Base-by-base conservation (phyloP, 2,329 filamentous ascomycete genomes). In the Aspergillus unguis region DNA sequence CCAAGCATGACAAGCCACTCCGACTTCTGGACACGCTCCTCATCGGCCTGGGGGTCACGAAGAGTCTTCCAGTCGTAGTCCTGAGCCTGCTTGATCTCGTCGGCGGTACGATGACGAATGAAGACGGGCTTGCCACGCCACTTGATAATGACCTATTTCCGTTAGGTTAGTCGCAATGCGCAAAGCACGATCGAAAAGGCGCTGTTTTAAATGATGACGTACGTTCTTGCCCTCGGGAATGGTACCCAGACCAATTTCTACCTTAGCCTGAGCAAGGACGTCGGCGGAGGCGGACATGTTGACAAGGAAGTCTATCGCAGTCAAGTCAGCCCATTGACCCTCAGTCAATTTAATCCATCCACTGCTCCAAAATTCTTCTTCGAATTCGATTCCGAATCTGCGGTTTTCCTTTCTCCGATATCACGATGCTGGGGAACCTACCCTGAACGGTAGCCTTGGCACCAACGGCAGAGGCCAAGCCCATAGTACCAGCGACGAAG, bases 51-150 rank as follows among this genome's bases (percentile, higher is more conserved):
- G 64, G 94, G 95, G 75, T 99, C 92, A 78, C 94, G 86, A 68
- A 99, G 84, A 61, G 83, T 75, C 68, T 90, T 76, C 75, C 95
- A 82, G 74, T 95, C 88, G 75, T 90, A 84, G 72, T 86, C 83
- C 79, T 96, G 91, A 75, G 94, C 94, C 78, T 96, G 89, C 70
- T 91, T 85, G 79, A 99, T 97, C 81, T 99, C 94, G 69, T 83
- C 81, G 68, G 85, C 78, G 66, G 94, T 99, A 72, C 94, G 90
- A 87, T 99, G 94, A 76, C 94, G 92, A 85, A 99, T 91, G 83
- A 99, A 99, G 75, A 99, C 91, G 75, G 94, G 94, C 88, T 99
- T 99, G 75, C 94, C 94, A 82, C 94, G 89, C 94, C 94, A 99
- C 82, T 99, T 99, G 83, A 99, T 95, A 76, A 99, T 95, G 74